A percentile compares a stretch with the other conserved stretches of the same genome.
These are phyloP conservation scores for Candida bentonensis DNA, from an alignment of 805 yeast species.

Conservation along the genomic window DNA sequence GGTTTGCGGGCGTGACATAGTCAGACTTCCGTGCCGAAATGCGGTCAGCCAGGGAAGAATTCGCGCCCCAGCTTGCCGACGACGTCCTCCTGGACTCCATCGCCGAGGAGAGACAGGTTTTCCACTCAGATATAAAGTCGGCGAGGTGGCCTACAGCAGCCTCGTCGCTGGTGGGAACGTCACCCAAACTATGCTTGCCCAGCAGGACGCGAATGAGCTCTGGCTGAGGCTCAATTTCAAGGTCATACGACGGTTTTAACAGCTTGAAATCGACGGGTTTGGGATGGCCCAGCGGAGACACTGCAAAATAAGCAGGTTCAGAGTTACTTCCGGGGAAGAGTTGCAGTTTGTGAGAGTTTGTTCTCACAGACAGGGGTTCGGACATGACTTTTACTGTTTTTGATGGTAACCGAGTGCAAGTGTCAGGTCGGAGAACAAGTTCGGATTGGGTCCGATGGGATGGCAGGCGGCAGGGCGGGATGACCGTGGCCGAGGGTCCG, in stretches of 20 bases:
- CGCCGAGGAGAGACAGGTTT: neutral
- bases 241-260: neutral
- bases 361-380: too few relatives aligned
- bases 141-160: neutral
- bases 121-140: neutral
- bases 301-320: slow-evolving; percentile 22
- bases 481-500: too few relatives aligned
- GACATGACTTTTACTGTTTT: too few relatives aligned
- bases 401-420: too few relatives aligned
- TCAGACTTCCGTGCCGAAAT: neutral
- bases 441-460: too few relatives aligned
- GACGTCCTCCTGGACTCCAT: neutral
- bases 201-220: neutral
- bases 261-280: neutral
- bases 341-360: slow-evolving; percentile 16
- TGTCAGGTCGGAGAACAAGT: too few relatives aligned
- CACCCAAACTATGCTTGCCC: neutral
- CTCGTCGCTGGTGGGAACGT: neutral
- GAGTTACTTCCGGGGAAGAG: slow-evolving; percentile 22
- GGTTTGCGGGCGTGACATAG: neutral
- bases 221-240: neutral
- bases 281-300: slow-evolving; percentile 12
- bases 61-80: neutral
- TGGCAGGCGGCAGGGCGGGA: too few relatives aligned
- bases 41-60: neutral